These are phyloP conservation scores for Neurospora sp. DNA, from an alignment of 495 filamentous ascomycete species.

Conservation along the genomic window DNA sequence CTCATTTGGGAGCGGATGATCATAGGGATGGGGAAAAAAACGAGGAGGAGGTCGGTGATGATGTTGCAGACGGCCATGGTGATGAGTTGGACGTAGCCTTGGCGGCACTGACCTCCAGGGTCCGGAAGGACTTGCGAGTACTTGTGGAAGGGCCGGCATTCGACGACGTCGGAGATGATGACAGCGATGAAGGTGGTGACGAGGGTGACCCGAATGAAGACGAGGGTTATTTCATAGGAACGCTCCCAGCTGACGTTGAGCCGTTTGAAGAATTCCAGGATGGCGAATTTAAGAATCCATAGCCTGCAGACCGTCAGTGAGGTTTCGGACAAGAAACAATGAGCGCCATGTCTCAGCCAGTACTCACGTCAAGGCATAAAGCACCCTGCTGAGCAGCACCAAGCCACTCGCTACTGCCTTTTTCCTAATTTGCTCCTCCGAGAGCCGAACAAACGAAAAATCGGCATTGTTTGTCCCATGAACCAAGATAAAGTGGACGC, in stretches of 20 bases:
- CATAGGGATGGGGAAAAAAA: conserved; percentile 81
- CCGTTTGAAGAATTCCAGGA: conserved; percentile 83
- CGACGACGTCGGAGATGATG: conserved; percentile 67
- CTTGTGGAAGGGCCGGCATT: conserved; percentile 75
- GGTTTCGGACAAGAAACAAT: neutral
- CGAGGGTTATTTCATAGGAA: conserved; percentile 56
- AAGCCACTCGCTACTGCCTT: conserved; percentile 51
- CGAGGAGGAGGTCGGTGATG: conserved; percentile 75
- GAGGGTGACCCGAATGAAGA: conserved; percentile 64
- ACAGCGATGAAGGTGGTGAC: conserved; percentile 66
- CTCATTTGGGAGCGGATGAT: conserved; percentile 65
- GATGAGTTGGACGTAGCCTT: conserved; percentile 73
- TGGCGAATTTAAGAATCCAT: conserved; percentile 84
- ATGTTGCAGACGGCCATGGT: conserved; percentile 83
- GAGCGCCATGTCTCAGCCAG: neutral
- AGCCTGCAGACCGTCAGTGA: conserved; percentile 43
- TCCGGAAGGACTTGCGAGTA: conserved; percentile 92
- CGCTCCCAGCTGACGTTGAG: conserved; percentile 62
- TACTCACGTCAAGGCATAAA: conserved; percentile 57
- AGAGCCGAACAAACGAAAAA: conserved; percentile 30
- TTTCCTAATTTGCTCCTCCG: conserved; percentile 35
- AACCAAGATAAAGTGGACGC: conserved; percentile 73
- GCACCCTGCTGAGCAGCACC: conserved; percentile 54
- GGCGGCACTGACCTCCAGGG: conserved; percentile 73
- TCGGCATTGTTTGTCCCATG: conserved; percentile 82